A percentile compares a stretch with the other conserved stretches of the same genome.
Conservation (phyloP, 1,139 yeast genomes). For the Komagataea norvegica region DNA sequence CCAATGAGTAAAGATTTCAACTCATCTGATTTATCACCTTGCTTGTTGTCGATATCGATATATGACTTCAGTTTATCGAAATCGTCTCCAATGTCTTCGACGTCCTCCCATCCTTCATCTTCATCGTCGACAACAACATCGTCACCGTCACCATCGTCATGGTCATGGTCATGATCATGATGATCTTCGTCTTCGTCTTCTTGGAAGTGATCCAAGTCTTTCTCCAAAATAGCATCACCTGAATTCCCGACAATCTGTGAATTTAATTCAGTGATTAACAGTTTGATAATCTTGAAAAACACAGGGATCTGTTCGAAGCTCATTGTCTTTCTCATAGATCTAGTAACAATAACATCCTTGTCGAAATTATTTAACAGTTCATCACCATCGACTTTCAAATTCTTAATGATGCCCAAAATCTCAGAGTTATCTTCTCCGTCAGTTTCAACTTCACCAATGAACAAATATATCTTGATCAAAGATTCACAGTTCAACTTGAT, state of each 20-base stretch:
- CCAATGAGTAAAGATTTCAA: conserved; percentile 44
- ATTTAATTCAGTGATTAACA: conserved; percentile 63
- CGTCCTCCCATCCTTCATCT: conserved; percentile 79
- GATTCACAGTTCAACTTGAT: conserved; percentile 72
- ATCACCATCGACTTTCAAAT: conserved; percentile 70
- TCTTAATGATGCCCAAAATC: conserved; percentile 29
- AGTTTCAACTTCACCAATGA: conserved; percentile 33
- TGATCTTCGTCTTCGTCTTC: conserved; percentile 8
- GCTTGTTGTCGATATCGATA: conserved; percentile 11
- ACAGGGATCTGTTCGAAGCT: conserved; percentile 63
- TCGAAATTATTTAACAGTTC: conserved; percentile 46
- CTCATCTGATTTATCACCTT: conserved; percentile 30
- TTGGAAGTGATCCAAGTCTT: conserved; percentile 6
- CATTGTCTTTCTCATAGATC: conserved; percentile 74
- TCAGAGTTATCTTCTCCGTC: background rate
- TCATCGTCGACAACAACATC: conserved; percentile 32
- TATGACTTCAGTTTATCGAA: conserved; percentile 25
- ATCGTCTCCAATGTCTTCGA: conserved; percentile 43
- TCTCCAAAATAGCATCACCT: conserved; percentile 7
- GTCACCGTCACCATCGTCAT: conserved; percentile 12
- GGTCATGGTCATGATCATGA: conserved; percentile 14
- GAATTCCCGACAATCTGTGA: conserved; percentile 45
- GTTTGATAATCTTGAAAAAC: conserved; percentile 64
- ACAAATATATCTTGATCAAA: conserved; percentile 55
- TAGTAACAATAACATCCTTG: conserved; percentile 61